phyloP scores from a whole-genome alignment of 306 rosid species.

The Cucurbita maxima region DNA sequence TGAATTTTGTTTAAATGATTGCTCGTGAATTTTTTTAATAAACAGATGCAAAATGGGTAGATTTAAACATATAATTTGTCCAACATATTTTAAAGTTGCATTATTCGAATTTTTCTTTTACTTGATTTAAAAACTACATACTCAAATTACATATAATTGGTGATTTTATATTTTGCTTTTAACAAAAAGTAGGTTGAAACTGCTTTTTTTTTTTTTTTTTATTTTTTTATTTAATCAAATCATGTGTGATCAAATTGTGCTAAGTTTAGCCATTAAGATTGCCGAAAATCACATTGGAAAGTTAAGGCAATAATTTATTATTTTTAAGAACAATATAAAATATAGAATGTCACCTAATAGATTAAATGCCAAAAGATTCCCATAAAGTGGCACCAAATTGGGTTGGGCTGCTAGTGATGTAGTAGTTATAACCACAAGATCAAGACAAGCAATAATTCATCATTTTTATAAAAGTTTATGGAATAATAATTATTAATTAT shows the following conservation, averaged over 20 bases:
- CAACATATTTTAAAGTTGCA: too few relatives aligned
- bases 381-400: not conserved
- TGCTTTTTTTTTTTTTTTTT: too few relatives aligned
- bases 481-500: not conserved
- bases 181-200: too few relatives aligned
- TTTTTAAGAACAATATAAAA: not conserved
- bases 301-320: not conserved
- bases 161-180: too few relatives aligned
- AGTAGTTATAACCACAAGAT: not conserved
- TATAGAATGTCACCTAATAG: not conserved
- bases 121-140: too few relatives aligned
- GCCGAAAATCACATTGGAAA: not conserved
- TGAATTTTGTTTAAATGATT: too few relatives aligned
- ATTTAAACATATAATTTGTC: too few relatives aligned
- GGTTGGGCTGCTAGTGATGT: conserved; percentile 3
- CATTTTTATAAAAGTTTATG: not conserved
- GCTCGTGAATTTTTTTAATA: too few relatives aligned
- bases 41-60: too few relatives aligned
- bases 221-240: not conserved
- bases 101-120: too few relatives aligned
- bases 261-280: not conserved
- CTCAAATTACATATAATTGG: too few relatives aligned
- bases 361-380: not conserved
- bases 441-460: not conserved
- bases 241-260: not conserved